Percentiles rank a stretch among this genome's conserved stretches.
Conservation (phyloP, 805 yeast species). For the Saturnispora dispora region DNA sequence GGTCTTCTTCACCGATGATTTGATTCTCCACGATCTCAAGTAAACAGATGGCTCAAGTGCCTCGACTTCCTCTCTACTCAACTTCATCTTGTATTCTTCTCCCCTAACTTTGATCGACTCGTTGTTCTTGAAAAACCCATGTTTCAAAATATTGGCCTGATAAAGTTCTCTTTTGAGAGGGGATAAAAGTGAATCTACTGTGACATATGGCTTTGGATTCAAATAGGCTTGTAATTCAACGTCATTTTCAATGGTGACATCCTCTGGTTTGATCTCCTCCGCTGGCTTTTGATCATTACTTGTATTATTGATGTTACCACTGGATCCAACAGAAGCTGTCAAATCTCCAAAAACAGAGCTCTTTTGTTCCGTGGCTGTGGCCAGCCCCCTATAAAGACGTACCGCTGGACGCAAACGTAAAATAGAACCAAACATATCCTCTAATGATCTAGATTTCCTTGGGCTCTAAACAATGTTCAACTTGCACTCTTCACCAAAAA, state of each 20-base stretch:
- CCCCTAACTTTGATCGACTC: constrained; percentile 36
- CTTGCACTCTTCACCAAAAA: not conserved
- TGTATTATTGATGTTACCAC: not conserved
- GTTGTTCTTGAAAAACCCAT: constrained; percentile 64
- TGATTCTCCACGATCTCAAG: constrained; percentile 69
- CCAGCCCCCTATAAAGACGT: constrained; percentile 1
- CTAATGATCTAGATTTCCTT: not conserved
- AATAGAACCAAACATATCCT: not conserved
- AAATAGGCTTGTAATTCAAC: constrained; percentile 38
- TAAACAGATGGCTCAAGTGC: constrained; percentile 84
- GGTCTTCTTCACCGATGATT: constrained; percentile 84
- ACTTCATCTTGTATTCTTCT: constrained; percentile 39
- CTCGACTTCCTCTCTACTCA: constrained; percentile 59
- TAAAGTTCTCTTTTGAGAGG: constrained; percentile 67
- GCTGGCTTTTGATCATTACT: constrained; percentile 5
- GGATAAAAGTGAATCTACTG: constrained; percentile 48
- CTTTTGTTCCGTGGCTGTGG: constrained; percentile 8
- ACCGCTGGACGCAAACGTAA: not conserved
- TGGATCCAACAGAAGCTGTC: constrained; percentile 13
- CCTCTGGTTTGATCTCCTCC: constrained; percentile 12
- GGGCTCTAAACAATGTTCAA: not conserved
- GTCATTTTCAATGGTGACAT: constrained; percentile 26
- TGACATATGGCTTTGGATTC: constrained; percentile 43
- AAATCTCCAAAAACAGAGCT: constrained; percentile 25
- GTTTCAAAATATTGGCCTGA: constrained; percentile 44